A percentile compares a stretch with the other conserved stretches of the same genome.
phyloP scores from a whole-genome alignment of 2,329 filamentous ascomycete species.

The Fusarium sp. region DNA sequence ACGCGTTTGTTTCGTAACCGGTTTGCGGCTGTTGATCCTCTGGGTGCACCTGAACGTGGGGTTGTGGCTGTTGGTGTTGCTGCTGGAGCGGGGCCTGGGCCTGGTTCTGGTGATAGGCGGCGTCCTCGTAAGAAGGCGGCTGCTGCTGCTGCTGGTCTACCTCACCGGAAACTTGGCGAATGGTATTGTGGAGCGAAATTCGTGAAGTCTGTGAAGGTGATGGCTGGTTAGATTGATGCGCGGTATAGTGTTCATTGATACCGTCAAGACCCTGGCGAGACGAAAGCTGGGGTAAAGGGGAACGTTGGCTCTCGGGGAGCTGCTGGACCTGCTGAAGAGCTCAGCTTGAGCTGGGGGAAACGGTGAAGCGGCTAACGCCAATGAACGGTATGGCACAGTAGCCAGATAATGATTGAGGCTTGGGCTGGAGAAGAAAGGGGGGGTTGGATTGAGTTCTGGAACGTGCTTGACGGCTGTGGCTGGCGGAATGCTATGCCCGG shows the following conservation, averaged over 20 bases:
- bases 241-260: conserved; percentile 54
- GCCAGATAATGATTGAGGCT: conserved; percentile 40
- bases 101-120: conserved; percentile 52
- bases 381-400: conserved; percentile 14
- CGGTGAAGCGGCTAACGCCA: conserved; percentile 35
- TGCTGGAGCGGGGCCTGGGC: conserved; percentile 54
- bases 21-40: conserved; percentile 54
- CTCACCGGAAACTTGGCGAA: conserved; percentile 64
- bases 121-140: conserved; percentile 57
- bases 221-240: conserved; percentile 58
- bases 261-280: conserved; percentile 62
- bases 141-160: conserved; percentile 50
- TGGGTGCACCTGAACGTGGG: conserved; percentile 36
- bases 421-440: too few species aligned
- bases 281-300: conserved; percentile 59
- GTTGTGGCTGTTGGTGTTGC: conserved; percentile 36
- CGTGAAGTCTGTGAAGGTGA: conserved; percentile 58
- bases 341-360: conserved; percentile 38
- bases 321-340: conserved; percentile 45
- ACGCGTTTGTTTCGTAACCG: conserved; percentile 53
- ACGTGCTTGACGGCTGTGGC: conserved; percentile 39
- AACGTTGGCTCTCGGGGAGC: conserved; percentile 49
- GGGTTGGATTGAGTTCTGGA: too few species aligned
- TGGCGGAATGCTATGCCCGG: conserved; percentile 28
- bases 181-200: conserved; percentile 55